Base-by-base conservation (phyloP, 2,329 filamentous ascomycete species). In the Aureobasidium sp. region DNA sequence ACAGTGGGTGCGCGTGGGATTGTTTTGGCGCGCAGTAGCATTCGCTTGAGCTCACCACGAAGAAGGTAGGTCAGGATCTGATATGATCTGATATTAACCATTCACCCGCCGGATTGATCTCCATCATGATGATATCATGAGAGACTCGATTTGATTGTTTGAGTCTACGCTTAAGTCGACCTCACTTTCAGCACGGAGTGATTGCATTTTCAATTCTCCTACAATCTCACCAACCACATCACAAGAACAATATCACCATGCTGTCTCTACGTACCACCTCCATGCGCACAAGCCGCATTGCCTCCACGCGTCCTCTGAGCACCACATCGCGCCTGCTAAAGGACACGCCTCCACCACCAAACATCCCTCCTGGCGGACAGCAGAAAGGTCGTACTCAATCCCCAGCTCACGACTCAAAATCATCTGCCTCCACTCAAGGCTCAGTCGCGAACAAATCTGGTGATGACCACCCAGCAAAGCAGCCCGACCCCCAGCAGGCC, bases 381-480 rank as follows among this genome's bases (percentile, higher is more conserved):
- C 39, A 46, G 10, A 41, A 34, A 7, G 61, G 61, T 10, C 53
- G 26, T 29, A 59, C 34, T 12, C 4, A 13, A 1, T 51, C 43
- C 1, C 44, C 36, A n/a, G 29, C 46, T 17, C 24, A 51, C 24
- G 53, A 63, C 37, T 27, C 47, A 13, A 70, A 74, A 55, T 74
- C 72, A 2, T 70, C 63, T 27, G 72, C 73, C 17, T 73, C 72
- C 0, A 56, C 59, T 7, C 62, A 71, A 0, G 68, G 72, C 61
- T 48, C 59, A 5, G 64, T 69, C 0, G 68, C 71, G 59, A 56
- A 68, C 27, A 68, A 69, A 63, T 67, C 37, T 10, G 71, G 71
- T 1, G 69, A 71, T 41, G 70, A 75, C 24, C 72, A 75, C 59
- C 74, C 73, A 1, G 73, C 73, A 0, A 75, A 75, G 63, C 73